phyloP scores from a whole-genome alignment of 2,329 filamentous ascomycete species.

The Nothomitra cinnamomea region DNA sequence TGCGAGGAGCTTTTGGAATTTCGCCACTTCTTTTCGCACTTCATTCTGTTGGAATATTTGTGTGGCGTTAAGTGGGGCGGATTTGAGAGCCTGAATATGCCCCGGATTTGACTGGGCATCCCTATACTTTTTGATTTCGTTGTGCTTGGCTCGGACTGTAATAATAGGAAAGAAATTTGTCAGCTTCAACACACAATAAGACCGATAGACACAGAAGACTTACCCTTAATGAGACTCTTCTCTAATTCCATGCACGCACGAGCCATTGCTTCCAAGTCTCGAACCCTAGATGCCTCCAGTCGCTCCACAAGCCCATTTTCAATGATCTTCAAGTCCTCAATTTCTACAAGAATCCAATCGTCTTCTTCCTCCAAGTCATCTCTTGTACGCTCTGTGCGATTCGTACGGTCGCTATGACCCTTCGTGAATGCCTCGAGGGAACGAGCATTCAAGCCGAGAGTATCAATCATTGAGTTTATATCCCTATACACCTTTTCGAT shows the following conservation, averaged over 20 bases:
- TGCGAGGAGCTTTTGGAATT: conserved; percentile 55
- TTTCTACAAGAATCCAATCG: conserved; percentile 60
- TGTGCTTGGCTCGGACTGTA: conserved; percentile 49
- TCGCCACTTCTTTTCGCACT: conserved; percentile 56
- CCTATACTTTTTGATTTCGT: conserved; percentile 63
- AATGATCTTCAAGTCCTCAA: conserved; percentile 51
- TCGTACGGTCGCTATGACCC: conserved; percentile 43
- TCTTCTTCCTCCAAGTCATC: conserved; percentile 53
- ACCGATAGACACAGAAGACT: background rate
- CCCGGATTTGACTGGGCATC: conserved; percentile 51
- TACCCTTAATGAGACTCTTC: conserved; percentile 46
- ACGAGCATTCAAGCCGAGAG: conserved; percentile 71
- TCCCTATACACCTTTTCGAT: conserved; percentile 48
- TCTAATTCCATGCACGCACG: conserved; percentile 49
- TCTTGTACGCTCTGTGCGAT: conserved; percentile 37
- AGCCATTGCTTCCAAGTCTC: conserved; percentile 51
- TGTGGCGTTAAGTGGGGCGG: conserved; percentile 66
- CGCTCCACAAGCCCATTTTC: conserved; percentile 44
- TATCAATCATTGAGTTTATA: conserved; percentile 89
- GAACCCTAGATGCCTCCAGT: conserved; percentile 50
- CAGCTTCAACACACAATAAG: background rate
- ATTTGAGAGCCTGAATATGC: conserved; percentile 43
- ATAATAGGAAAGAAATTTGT: background rate
- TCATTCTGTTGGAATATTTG: conserved; percentile 72
- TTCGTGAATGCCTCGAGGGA: conserved; percentile 41